phyloP scores from a whole-genome alignment of 352 stramenopile genomes.

The Pythium guiyangense region DNA sequence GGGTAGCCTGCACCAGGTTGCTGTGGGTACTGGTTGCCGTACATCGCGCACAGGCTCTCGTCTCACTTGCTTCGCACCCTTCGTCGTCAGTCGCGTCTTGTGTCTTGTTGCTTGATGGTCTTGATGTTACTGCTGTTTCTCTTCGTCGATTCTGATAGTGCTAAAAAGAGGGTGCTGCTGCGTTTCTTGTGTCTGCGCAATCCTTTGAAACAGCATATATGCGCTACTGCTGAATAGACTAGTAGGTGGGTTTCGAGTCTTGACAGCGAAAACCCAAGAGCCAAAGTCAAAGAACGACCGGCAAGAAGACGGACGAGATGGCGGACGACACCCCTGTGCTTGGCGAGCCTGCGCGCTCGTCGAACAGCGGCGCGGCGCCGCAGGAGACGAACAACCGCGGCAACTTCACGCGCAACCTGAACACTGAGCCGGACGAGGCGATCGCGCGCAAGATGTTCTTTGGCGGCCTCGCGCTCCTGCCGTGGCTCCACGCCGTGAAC shows the following conservation, averaged over 20 bases:
- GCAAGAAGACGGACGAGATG: slow-evolving; percentile 17
- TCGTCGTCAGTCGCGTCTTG: no score
- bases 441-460: slow-evolving; percentile 86
- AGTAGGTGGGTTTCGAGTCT: not conserved
- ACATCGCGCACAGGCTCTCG: slow-evolving; percentile 19
- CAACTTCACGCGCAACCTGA: slow-evolving; percentile 87
- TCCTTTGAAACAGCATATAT: no score
- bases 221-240: no score
- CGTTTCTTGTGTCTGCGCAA: no score
- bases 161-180: no score
- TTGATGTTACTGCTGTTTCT: not conserved
- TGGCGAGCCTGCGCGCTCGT: slow-evolving; percentile 28
- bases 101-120: not conserved
- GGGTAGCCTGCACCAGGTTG: slow-evolving; percentile 20
- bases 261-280: not conserved
- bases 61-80: no score
- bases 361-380: slow-evolving; percentile 6
- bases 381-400: slow-evolving; percentile 73
- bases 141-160: no score
- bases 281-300: no score
- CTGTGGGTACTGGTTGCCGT: slow-evolving; percentile 20
- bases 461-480: slow-evolving; percentile 60
- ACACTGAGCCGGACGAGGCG: slow-evolving; percentile 63
- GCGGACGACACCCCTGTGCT: slow-evolving; percentile 52
- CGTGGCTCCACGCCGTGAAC: slow-evolving; percentile 83